A percentile compares a stretch with the other conserved stretches of the same genome.
Evolutionary conservation across 495 filamentous ascomycete species (phyloP).

Genomic region (Amphirosellinia nigrospora): DNA sequence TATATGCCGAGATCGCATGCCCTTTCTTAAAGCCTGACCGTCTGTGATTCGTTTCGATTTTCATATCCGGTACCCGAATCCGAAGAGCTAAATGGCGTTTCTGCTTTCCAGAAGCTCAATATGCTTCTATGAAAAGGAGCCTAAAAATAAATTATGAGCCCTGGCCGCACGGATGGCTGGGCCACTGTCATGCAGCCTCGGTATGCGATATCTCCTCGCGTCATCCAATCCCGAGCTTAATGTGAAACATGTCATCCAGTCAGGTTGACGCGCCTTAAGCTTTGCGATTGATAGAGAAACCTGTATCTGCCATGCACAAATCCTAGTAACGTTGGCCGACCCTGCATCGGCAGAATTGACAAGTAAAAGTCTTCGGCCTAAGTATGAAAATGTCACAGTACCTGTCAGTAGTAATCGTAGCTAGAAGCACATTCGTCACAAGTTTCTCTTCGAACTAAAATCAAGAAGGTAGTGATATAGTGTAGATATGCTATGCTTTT

Average conservation of each 20-base stretch:
- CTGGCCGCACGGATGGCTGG: neutral
- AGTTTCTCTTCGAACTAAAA: neutral
- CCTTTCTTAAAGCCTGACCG: neutral
- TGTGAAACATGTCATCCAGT: neutral
- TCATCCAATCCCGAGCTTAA: neutral
- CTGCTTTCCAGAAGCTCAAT: neutral
- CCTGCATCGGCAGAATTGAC: conserved; percentile 1
- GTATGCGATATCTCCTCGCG: neutral
- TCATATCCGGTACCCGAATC: neutral
- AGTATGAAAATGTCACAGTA: neutral
- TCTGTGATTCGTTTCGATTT: neutral
- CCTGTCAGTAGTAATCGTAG: neutral
- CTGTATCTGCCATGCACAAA: neutral
- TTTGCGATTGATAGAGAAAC: neutral
- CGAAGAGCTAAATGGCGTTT: neutral
- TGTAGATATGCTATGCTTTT: neutral
- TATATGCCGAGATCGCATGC: neutral
- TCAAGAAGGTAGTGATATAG: neutral
- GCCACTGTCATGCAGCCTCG: neutral
- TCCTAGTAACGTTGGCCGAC: neutral
- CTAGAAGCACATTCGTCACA: neutral
- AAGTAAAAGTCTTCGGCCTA: neutral
- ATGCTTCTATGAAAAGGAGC: neutral
- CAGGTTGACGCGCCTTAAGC: neutral
- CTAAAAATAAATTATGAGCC: neutral